Evolutionary conservation across 177 flowering plant species (phyloP).

Genomic region (Telopea speciosissima): DNA sequence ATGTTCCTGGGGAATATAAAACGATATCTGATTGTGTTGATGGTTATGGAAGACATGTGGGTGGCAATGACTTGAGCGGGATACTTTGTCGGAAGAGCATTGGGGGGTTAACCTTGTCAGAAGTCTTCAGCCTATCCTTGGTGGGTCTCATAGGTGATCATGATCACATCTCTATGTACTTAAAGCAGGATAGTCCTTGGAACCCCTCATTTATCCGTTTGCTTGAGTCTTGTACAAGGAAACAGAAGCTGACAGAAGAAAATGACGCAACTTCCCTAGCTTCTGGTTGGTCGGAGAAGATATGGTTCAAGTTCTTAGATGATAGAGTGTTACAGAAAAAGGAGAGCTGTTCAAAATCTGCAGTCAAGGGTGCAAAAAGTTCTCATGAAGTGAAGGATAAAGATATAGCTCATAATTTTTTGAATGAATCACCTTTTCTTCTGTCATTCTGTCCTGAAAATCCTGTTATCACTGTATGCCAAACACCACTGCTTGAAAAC

Average conservation of each 20-base stretch:
- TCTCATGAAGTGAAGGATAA: slow-evolving; percentile 18
- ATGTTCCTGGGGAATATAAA: slow-evolving; percentile 34
- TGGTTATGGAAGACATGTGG: slow-evolving; percentile 19
- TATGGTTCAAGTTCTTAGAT: slow-evolving; percentile 50
- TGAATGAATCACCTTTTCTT: slow-evolving; percentile 19
- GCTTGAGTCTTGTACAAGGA: slow-evolving; percentile 17
- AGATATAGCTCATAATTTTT: slow-evolving; percentile 7
- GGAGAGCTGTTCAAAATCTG: slow-evolving; percentile 12
- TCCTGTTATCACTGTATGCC: slow-evolving; percentile 66
- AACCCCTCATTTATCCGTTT: slow-evolving; percentile 14
- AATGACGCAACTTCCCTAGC: slow-evolving; percentile 18
- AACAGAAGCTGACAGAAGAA: slow-evolving; percentile 16
- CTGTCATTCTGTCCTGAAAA: slow-evolving; percentile 62
- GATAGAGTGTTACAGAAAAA: slow-evolving; percentile 38
- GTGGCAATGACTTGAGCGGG: slow-evolving; percentile 12
- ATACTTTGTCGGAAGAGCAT: slow-evolving; percentile 18
- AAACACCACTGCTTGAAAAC: slow-evolving; percentile 32
- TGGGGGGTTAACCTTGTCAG: slow-evolving; percentile 65
- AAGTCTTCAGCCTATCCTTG: slow-evolving; percentile 69
- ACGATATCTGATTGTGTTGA: slow-evolving; percentile 17
- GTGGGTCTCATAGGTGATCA: slow-evolving; percentile 72
- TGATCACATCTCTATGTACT: slow-evolving; percentile 51
- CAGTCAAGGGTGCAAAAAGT: slow-evolving; percentile 7
- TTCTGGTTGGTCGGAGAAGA: slow-evolving; percentile 33
- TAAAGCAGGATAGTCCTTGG: slow-evolving; percentile 36